Evolutionary conservation across 1,284 basidiomycete genomes (phyloP), one percentile per base, ranked within the genome.

Genomic region (Pyrrhoderma noxium): DNA sequence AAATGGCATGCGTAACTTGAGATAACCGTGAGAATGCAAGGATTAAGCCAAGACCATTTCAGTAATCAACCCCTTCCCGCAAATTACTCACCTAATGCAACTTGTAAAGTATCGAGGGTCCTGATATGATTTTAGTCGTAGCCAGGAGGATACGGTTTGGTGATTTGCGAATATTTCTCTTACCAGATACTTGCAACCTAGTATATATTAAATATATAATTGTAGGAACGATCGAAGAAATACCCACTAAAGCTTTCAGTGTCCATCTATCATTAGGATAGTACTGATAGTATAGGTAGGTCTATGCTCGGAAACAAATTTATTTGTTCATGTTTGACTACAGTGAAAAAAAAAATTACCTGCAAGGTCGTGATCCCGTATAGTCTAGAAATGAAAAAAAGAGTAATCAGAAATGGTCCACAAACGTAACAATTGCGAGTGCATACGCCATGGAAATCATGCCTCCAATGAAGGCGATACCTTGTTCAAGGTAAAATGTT

Each of bases 341-440:
- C 13, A 38, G 8, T 22, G 36, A n/a, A 22, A 13, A 8, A 8
- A 8, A n/a, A 21, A 23, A 21, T 22, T 22, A 54, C 53, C 48
- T 54, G 53, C 7, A 54, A 48, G 13, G 48, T 50, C 19, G 53
- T 54, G 18, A 54, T 51, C 19, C 48, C 53, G 19, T 54, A 54
- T 25, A 54, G 19, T 3, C 53, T 54, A 19, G 14, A 16, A 2
- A 23, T 23, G 11, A 34, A 34, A 41, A 13, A 46, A 23, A 25
- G 18, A 14, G 13, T 4, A 3, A 4, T 7, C 3, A 36, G 38
- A 21, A 9, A 41, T 25, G n/a, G n/a, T n/a, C n/a, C n/a, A n/a
- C n/a, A 18, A 40, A 14, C 5, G n/a, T 22, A 14, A 47, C 14
- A 11, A 23, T 14, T 3, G 2, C 9, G 16, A 45, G 35, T 41